These are phyloP conservation scores for Massarina eburnea DNA, from an alignment of 2,329 filamentous ascomycete species.

Conservation along the genomic window DNA sequence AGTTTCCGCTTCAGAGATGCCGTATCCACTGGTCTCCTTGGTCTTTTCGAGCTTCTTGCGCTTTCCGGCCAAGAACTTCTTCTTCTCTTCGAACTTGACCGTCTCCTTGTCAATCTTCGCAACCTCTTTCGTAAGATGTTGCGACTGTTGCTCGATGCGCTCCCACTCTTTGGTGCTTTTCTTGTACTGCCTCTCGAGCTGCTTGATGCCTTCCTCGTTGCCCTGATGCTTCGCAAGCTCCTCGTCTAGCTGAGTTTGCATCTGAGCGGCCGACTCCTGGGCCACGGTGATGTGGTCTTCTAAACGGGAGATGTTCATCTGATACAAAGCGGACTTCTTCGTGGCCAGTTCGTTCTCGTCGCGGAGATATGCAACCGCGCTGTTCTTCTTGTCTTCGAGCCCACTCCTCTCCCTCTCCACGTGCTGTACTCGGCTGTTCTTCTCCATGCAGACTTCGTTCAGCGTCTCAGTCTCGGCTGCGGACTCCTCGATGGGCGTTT, in stretches of 20 bases:
- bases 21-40: conserved; percentile 73
- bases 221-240: conserved; percentile 93
- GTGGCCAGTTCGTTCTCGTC: conserved; percentile 90
- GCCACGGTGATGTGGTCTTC: conserved; percentile 86
- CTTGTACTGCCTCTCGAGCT: conserved; percentile 81
- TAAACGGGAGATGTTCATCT: conserved; percentile 86
- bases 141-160: conserved; percentile 76
- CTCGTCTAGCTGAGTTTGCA: conserved; percentile 81
- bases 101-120: conserved; percentile 93
- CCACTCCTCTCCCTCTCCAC: conserved; percentile 95
- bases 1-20: conserved; percentile 72
- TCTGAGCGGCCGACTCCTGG: conserved; percentile 85
- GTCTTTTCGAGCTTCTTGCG: conserved; percentile 93
- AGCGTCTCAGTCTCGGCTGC: conserved; percentile 86
- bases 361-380: conserved; percentile 81
- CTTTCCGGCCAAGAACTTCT: conserved; percentile 88
- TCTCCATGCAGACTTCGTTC: conserved; percentile 94
- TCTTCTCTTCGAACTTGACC: conserved; percentile 97
- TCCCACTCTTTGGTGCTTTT: conserved; percentile 83
- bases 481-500: conserved; percentile 92
- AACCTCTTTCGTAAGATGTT: conserved; percentile 80
- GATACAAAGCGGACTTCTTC: conserved; percentile 90
- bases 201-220: conserved; percentile 85
- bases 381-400: conserved; percentile 95
- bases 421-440: conserved; percentile 92